Evolutionary conservation across 441 rosid genomes (phyloP).

Genomic region (Croton setiger): DNA sequence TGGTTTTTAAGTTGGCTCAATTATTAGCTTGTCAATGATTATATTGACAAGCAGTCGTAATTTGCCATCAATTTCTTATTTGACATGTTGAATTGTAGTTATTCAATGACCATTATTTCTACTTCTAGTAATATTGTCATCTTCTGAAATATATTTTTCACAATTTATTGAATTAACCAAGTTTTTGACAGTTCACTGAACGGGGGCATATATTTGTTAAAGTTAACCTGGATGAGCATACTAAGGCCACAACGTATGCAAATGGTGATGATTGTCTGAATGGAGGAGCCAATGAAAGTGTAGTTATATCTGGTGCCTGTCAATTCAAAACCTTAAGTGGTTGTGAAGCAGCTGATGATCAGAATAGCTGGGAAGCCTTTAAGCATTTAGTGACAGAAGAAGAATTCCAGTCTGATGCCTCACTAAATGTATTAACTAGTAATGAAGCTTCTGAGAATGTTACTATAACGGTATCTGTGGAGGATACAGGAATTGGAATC

Average conservation of each 20-base stretch:
- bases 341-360: conserved; percentile 77
- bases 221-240: conserved; percentile 68
- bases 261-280: conserved; percentile 39
- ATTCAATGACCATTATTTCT: background rate
- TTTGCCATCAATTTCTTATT: background rate
- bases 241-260: conserved; percentile 37
- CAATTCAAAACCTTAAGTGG: conserved; percentile 84
- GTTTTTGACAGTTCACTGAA: conserved; percentile 72
- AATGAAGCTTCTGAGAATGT: conserved; percentile 42
- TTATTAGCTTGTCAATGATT: background rate
- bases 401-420: conserved; percentile 29
- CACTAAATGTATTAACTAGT: conserved; percentile 27
- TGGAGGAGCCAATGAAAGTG: conserved; percentile 50
- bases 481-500: conserved; percentile 95
- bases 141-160: background rate
- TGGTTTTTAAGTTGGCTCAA: conserved; percentile 7
- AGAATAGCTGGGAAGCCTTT: conserved; percentile 79
- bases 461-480: conserved; percentile 71
- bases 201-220: conserved; percentile 85
- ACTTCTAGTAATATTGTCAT: background rate
- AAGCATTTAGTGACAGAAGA: conserved; percentile 57
- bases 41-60: background rate
- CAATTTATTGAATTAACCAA: conserved; percentile 9
- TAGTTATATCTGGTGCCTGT: conserved; percentile 24
- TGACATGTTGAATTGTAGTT: background rate